phyloP scores from a whole-genome alignment of 2,329 filamentous ascomycete species.

The Dryadomyces quercivorus region DNA sequence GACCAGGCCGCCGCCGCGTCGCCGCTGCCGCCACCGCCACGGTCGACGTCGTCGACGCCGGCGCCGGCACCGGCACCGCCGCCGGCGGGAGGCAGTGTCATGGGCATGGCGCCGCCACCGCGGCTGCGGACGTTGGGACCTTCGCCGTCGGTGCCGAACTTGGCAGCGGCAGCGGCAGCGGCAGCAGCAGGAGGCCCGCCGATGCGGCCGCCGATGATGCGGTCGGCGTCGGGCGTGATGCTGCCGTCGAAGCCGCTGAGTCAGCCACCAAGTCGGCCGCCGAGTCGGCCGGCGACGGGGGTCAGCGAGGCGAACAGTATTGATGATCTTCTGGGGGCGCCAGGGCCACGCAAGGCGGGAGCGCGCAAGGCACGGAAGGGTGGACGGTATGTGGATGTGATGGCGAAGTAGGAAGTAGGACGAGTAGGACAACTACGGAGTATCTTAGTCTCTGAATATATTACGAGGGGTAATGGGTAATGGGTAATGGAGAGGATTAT shows the following conservation, averaged over 20 bases:
- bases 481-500: no score
- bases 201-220: conserved; percentile 14
- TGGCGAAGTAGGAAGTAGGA: conserved; percentile 65
- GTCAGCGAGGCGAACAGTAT: conserved; percentile 91
- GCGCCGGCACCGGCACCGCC: conserved; percentile 21
- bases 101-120: conserved; percentile 16
- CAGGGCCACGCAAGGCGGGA: conserved; percentile 53
- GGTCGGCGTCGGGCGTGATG: conserved; percentile 36
- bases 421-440: no score
- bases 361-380: conserved; percentile 59
- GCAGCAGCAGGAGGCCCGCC: not conserved
- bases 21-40: conserved; percentile 79
- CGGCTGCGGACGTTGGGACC: conserved; percentile 13
- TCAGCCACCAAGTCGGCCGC: conserved; percentile 33
- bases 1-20: conserved; percentile 48
- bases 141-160: conserved; percentile 7
- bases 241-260: conserved; percentile 12
- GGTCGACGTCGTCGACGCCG: conserved; percentile 43
- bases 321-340: conserved; percentile 76
- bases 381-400: conserved; percentile 89
- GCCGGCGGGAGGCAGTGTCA: not conserved
- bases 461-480: no score
- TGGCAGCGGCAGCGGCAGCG: conserved; percentile 27
- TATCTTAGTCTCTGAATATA: no score
- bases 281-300: conserved; percentile 61